A percentile compares a stretch with the other conserved stretches of the same genome.
These are phyloP conservation scores for Boechera retrofracta DNA, from an alignment of 345 rosid genomes.

Conservation along the genomic window DNA sequence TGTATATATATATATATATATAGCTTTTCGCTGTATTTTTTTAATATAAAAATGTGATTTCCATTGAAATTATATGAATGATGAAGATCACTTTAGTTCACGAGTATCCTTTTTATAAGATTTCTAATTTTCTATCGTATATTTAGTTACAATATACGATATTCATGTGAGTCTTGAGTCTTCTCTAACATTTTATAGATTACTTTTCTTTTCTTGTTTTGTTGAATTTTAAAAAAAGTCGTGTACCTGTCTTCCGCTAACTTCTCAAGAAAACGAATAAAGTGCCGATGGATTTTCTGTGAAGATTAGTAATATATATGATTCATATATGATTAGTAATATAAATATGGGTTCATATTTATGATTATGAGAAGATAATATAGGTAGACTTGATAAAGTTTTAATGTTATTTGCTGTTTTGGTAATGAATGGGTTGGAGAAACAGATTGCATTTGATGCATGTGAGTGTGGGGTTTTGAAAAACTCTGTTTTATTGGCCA, in stretches of 20 bases:
- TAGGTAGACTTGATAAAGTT: constrained; percentile 4
- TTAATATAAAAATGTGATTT: background rate
- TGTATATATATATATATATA: background rate
- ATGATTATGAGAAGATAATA: constrained; percentile 23
- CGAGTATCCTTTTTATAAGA: background rate
- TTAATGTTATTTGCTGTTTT: background rate
- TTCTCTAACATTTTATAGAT: constrained; percentile 3
- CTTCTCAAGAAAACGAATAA: background rate
- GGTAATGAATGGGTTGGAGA: constrained; percentile 32
- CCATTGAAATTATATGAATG: background rate
- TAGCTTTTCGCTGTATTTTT: background rate
- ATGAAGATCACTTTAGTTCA: background rate
- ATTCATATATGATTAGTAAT: no score
- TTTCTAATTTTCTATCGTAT: no score
- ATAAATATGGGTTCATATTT: no score
- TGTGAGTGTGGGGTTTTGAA: constrained; percentile 49
- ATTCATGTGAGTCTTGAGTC: constrained; percentile 23
- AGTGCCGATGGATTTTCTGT: background rate
- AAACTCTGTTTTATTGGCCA: constrained; percentile 32
- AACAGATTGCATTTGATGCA: constrained; percentile 37
- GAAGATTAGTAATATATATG: background rate
- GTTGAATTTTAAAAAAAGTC: no score
- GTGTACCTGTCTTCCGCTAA: background rate
- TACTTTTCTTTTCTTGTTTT: no score
- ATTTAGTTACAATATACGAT: background rate